A percentile compares a stretch with the other conserved stretches of the same genome.
Evolutionary conservation across 345 rosid genomes (phyloP).

Genomic region (Brassica napus): Da-Ae NC_063452.1:41671501-41672000

Average conservation of each 20-base stretch:
- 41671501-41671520: background rate
- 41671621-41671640: constrained; percentile 99
- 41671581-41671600: constrained; percentile 77
- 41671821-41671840: constrained; percentile 52
- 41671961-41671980: constrained; percentile 65
- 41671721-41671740: constrained; percentile 90
- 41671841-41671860: constrained; percentile 81
- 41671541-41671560: constrained; percentile 44
- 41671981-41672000: constrained; percentile 95
- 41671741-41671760: constrained; percentile 58
- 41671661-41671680: constrained; percentile 92
- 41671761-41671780: constrained; percentile 85
- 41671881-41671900: constrained; percentile 65
- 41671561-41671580: constrained; percentile 97
- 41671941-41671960: constrained; percentile 72
- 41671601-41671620: constrained; percentile 66
- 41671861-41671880: constrained; percentile 77
- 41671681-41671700: constrained; percentile 71
- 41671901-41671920: constrained; percentile 89
- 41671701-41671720: constrained; percentile 83
- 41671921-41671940: constrained; percentile 83
- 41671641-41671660: constrained; percentile 93
- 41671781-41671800: constrained; percentile 83
- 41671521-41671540: constrained; percentile 17
- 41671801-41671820: constrained; percentile 69